phyloP scores from a whole-genome alignment of 2,329 filamentous ascomycete species.

The Fusarium hainanense region DNA sequence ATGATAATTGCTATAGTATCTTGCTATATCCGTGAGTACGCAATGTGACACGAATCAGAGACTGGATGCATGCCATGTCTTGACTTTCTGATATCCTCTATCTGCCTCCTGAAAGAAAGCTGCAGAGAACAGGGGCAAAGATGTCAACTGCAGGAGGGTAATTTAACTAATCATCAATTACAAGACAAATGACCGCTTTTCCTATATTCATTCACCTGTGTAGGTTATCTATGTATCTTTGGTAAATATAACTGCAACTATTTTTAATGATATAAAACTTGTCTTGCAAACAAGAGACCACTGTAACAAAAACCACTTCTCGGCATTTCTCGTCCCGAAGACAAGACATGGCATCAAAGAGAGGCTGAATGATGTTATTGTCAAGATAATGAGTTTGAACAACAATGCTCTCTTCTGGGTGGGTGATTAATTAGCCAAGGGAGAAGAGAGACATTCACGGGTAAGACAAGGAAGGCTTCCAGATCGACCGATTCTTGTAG shows the following conservation, averaged over 20 bases:
- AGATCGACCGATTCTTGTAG: slow-evolving; percentile 23
- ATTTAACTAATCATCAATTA: neutral
- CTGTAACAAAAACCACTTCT: neutral
- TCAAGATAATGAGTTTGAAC: neutral
- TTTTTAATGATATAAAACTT: neutral
- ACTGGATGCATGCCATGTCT: slow-evolving; percentile 9
- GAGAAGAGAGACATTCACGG: slow-evolving; percentile 13
- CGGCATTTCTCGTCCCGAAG: neutral
- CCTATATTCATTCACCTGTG: neutral
- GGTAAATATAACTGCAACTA: neutral
- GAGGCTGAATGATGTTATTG: slow-evolving; percentile 25
- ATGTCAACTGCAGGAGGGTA: neutral
- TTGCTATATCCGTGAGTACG: neutral
- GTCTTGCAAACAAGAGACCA: neutral
- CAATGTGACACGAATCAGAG: slow-evolving; percentile 3
- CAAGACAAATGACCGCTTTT: neutral
- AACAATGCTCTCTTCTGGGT: slow-evolving; percentile 5
- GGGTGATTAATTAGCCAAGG: slow-evolving; percentile 19
- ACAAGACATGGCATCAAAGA: slow-evolving; percentile 12
- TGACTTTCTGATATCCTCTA: neutral
- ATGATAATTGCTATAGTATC: neutral
- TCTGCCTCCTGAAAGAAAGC: neutral
- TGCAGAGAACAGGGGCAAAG: neutral
- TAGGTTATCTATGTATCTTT: neutral
- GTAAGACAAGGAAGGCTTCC: slow-evolving; percentile 4